A percentile compares a stretch with the other conserved stretches of the same genome.
Evolutionary conservation across 306 rosid genomes (phyloP).

Genomic region (Cotoneaster glaucophyllus): DNA sequence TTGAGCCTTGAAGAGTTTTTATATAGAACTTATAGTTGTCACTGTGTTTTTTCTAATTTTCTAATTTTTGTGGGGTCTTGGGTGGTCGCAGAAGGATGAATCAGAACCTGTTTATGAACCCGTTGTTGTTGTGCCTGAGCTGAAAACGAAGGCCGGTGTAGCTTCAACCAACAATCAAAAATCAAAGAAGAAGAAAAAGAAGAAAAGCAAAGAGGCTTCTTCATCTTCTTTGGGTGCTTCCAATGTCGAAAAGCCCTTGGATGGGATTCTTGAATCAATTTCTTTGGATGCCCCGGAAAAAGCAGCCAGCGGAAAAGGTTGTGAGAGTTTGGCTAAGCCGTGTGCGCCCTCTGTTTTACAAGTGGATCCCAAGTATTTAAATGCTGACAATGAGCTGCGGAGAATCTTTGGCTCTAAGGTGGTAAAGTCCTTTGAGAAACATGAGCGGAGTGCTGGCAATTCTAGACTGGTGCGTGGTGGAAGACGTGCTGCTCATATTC

Average conservation of each 20-base stretch:
- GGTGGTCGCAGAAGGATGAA: constrained; percentile 16
- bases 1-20: neutral
- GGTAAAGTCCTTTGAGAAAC: constrained; percentile 80
- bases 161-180: constrained; percentile 44
- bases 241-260: constrained; percentile 44
- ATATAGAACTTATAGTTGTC: too few species aligned
- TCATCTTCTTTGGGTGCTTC: constrained; percentile 23
- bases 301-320: constrained; percentile 20
- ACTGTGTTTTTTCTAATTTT: too few species aligned
- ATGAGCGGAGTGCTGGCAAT: constrained; percentile 63
- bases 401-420: constrained; percentile 97
- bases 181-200: constrained; percentile 88
- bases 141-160: constrained; percentile 18
- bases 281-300: constrained; percentile 34
- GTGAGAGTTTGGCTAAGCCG: constrained; percentile 30
- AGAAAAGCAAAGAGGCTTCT: constrained; percentile 56
- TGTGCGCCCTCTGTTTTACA: constrained; percentile 31
- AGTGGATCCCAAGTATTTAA: constrained; percentile 80
- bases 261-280: constrained; percentile 50
- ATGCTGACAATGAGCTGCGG: constrained; percentile 83
- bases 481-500: constrained; percentile 53
- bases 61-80: neutral
- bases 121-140: constrained; percentile 7
- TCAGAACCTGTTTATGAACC: neutral
- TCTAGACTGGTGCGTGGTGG: constrained; percentile 80